Percentiles rank a stretch among this genome's conserved stretches.
These are phyloP conservation scores for Populus tremula DNA, from an alignment of 345 rosid genomes.

Conservation along the genomic window DNA sequence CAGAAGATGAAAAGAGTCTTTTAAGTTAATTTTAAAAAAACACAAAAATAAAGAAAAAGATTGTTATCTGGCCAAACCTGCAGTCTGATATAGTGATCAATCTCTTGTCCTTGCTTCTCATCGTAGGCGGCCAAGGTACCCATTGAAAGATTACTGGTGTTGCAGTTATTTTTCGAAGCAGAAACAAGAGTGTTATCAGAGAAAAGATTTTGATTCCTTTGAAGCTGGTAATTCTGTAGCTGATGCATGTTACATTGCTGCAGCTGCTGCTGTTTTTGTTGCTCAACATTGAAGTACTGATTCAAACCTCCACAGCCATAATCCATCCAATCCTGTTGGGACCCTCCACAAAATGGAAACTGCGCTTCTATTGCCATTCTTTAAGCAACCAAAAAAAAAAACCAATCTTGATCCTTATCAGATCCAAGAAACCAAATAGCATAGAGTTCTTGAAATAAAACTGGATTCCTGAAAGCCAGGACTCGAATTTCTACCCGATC, in stretches of 20 bases:
- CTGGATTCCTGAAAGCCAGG: background rate
- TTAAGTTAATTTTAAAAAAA: background rate
- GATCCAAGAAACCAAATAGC: background rate
- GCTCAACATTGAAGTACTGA: conserved; percentile 23
- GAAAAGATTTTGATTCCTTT: conserved; percentile 32
- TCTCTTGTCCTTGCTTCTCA: conserved; percentile 57
- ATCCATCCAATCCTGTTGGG: conserved; percentile 45
- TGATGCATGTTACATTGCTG: conserved; percentile 31
- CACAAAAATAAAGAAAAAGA: background rate
- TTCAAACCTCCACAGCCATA: conserved; percentile 30
- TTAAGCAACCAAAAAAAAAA: conserved; percentile 9
- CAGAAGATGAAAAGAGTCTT: background rate
- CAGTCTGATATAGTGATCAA: conserved; percentile 50
- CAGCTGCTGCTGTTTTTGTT: conserved; percentile 24
- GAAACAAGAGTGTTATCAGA: conserved; percentile 9
- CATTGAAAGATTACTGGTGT: conserved; percentile 11
- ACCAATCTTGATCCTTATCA: background rate
- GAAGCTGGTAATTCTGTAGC: conserved; percentile 25
- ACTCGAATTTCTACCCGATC: background rate
- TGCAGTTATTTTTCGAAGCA: conserved; percentile 12
- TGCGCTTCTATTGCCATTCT: conserved; percentile 74
- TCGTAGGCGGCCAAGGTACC: conserved; percentile 21
- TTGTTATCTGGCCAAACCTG: conserved; percentile 43
- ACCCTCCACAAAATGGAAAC: conserved; percentile 43
- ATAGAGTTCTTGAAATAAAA: background rate